Conservation (phyloP, 495 filamentous ascomycete species). For the Penicillium canariense region DNA sequence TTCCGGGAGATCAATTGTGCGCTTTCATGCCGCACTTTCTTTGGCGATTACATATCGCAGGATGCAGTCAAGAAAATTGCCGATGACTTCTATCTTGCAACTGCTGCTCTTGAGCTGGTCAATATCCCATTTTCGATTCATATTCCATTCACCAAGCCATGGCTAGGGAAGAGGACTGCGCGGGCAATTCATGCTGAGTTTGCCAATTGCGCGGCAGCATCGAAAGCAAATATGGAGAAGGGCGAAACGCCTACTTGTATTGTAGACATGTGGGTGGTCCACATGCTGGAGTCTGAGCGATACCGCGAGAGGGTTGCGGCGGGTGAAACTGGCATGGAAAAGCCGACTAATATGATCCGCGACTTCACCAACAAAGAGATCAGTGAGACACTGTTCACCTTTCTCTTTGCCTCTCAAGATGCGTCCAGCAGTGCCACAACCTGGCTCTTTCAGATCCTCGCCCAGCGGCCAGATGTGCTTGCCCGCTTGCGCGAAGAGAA, state of each 20-base stretch:
- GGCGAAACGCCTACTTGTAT: conserved; percentile 81
- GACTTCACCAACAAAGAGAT: conserved; percentile 89
- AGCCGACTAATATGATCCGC: conserved; percentile 74
- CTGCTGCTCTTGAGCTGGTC: conserved; percentile 88
- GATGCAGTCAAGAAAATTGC: conserved; percentile 84
- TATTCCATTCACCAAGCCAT: conserved; percentile 89
- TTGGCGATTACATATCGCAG: conserved; percentile 42
- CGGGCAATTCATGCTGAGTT: conserved; percentile 85
- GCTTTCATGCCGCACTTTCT: conserved; percentile 67
- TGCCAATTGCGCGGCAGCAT: conserved; percentile 79
- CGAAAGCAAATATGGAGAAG: conserved; percentile 80
- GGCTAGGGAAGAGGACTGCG: conserved; percentile 86
- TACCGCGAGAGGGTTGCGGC: conserved; percentile 64
- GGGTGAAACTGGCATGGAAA: conserved; percentile 64
- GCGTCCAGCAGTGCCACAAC: conserved; percentile 86
- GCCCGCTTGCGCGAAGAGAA: conserved; percentile 84
- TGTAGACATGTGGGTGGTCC: conserved; percentile 82
- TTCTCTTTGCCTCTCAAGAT: conserved; percentile 95
- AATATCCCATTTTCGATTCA: conserved; percentile 84
- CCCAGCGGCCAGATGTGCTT: conserved; percentile 83
- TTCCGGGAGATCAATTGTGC: conserved; percentile 94
- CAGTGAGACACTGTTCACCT: conserved; percentile 86
- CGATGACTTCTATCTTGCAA: conserved; percentile 91
- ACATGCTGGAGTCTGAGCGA: conserved; percentile 74
- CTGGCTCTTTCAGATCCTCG: conserved; percentile 88